Evolutionary conservation across 495 filamentous ascomycete species (phyloP), one percentile per base, ranked within the genome.

Genomic region (Trichoderma reesei): DNA sequence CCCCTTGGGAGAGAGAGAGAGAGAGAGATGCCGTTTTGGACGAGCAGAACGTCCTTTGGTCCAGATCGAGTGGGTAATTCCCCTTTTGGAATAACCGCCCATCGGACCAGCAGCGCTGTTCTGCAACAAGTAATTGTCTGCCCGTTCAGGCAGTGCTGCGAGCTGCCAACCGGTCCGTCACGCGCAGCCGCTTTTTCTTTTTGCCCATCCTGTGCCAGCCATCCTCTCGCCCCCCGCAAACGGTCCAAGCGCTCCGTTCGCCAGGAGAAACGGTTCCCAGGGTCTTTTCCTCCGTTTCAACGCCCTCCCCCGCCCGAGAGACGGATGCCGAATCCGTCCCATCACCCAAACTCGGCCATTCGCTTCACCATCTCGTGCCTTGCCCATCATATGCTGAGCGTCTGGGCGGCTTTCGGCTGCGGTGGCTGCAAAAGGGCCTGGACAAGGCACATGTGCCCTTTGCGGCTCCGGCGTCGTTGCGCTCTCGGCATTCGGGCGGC

Each of bases 271-370:
- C 51, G 51, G 20, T 51, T 39, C 16, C 44, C 14, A 48, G 51
- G 8, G 3, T 34, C 51, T 56, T n/a, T n/a, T n/a, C n/a, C n/a
- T n/a, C n/a, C n/a, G n/a, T n/a, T n/a, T n/a, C n/a, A n/a, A n/a
- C n/a, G n/a, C 51, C 51, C 20, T 56, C 34, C 34, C 20, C 26
- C 26, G 7, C 18, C 31, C 31, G 20, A 31, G 34, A 33, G 51
- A 56, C 51, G 51, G 51, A 56, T 16, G 51, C 51, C 51, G 51
- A 56, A 56, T 56, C 20, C 51, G 51, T n/a, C n/a, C n/a, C n/a
- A n/a, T n/a, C n/a, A n/a, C n/a, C n/a, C n/a, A n/a, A n/a, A n/a
- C n/a, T n/a, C n/a, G n/a, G n/a, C n/a, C 9, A 41, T 44, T 44
- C 13, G 8, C 41, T 11, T 11, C 41, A 44, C n/a, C n/a, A 11